Base-by-base conservation (phyloP, 2,329 filamentous ascomycete species). In the Exophiala alcalophila region DNA sequence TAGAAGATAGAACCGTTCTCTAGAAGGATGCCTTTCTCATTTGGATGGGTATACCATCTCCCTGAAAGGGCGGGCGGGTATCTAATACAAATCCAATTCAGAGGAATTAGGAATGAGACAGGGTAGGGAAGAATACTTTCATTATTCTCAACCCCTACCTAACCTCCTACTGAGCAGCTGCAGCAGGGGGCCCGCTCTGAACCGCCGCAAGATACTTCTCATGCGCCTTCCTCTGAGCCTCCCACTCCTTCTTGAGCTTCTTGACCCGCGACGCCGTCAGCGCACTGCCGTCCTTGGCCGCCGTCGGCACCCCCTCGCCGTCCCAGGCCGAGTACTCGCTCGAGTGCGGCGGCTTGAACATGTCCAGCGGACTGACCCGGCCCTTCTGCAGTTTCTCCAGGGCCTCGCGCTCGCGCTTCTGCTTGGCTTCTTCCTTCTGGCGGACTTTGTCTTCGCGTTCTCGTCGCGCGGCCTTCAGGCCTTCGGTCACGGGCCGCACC, bases 241-340 rank as follows among this genome's bases (percentile, higher is more conserved):
- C 85, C 86, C 86, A 94, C 42, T 88, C 83, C 72, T 96, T 96
- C 67, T 74, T 82, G 56, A 95, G 65, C 70, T 87, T 90, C 75
- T 96, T 96, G 36, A 69, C 60, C 59, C 81, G 78, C 47, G 77
- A 84, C 72, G 95, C 95, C 4, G 86, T 77, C 25, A 96, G 73
- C 55, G 94, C 87, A 48, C 80, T 81, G 0, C 88, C 89, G 21
- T 86, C 81, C 49, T 79, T 81, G 61, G 89, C 79, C 66, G 81
- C 86, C 0, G 77, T 84, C 2, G 91, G 90, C 50, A 95, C 50
- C 0, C 90, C 90, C 44, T 91, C 83, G 4, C 76, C 81, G 60
- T 95, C 88, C 86, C 87, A 95, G 12, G 77, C 86, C 53, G 73
- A 78, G 59, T 82, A 95, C 50, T 84, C 78, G 26, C 63, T 64